These are phyloP conservation scores for Steccherinum ochraceum DNA, from an alignment of 768 basidiomycete species.

Conservation along the genomic window DNA sequence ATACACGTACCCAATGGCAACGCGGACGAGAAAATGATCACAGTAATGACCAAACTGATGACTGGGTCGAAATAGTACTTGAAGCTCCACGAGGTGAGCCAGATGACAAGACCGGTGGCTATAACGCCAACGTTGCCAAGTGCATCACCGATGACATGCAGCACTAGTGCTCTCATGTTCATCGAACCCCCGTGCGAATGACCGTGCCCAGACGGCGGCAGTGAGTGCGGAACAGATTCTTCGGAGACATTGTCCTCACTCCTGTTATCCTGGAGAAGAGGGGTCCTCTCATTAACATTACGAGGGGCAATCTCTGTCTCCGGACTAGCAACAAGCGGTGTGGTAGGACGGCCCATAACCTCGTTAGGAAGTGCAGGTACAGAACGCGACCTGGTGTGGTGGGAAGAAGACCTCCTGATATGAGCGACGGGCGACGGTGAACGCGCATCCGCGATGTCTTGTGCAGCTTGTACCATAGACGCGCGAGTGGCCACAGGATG, in stretches of 20 bases:
- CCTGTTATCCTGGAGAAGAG: conserved; percentile 8
- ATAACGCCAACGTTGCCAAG: conserved; percentile 98
- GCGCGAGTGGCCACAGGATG: conserved; percentile 68
- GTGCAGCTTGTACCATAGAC: conserved; percentile 74
- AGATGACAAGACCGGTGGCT: conserved; percentile 89
- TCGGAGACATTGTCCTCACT: conserved; percentile 3
- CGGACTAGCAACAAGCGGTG: conserved; percentile 5
- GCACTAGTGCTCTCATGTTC: conserved; percentile 96
- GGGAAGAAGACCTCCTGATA: conserved; percentile 13
- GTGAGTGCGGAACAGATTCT: conserved; percentile 5
- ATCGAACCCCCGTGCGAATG: conserved; percentile 48
- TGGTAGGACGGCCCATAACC: conserved; percentile 6
- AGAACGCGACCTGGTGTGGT: conserved; percentile 16
- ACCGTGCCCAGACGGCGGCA: conserved; percentile 11
- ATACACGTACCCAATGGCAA: conserved; percentile 69
- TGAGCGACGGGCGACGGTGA: conserved; percentile 29
- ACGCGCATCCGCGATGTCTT: conserved; percentile 62
- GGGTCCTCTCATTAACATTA: conserved; percentile 15
- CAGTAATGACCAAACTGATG: conserved; percentile 90
- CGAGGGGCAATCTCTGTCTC: not conserved
- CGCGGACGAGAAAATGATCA: conserved; percentile 95
- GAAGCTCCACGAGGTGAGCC: conserved; percentile 79
- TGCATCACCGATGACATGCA: conserved; percentile 96
- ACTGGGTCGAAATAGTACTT: conserved; percentile 91
- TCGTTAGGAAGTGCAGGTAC: conserved; percentile 12